Percentiles rank a stretch among this genome's conserved stretches.
phyloP scores from a whole-genome alignment of 257 asterid species.

The Petunia axillaris region DNA sequence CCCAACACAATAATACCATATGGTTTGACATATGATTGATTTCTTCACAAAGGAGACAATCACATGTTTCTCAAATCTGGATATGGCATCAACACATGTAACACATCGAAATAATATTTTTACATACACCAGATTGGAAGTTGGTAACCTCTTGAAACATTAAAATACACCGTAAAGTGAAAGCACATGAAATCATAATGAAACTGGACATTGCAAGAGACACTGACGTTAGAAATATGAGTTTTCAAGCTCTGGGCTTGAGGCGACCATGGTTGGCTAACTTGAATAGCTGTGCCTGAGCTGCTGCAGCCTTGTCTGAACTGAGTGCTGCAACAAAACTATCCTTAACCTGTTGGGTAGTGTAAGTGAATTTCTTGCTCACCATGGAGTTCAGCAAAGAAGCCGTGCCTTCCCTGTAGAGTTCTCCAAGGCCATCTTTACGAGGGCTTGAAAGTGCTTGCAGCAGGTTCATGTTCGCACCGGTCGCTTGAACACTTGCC shows the following conservation, averaged over 20 bases:
- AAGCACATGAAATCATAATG: neutral
- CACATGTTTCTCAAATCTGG: neutral
- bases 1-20: neutral
- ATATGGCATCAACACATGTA: neutral
- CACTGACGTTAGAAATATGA: slow-evolving; percentile 23
- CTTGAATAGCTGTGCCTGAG: slow-evolving; percentile 84
- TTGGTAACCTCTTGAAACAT: neutral
- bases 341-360: slow-evolving; percentile 71
- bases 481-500: slow-evolving; percentile 44
- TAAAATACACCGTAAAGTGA: neutral
- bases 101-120: neutral
- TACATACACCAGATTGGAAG: neutral
- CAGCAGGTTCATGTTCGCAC: slow-evolving; percentile 55
- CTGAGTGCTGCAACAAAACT: slow-evolving; percentile 61
- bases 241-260: slow-evolving; percentile 46
- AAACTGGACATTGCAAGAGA: neutral
- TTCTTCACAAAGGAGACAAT: neutral
- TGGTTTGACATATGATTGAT: neutral
- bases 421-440: slow-evolving; percentile 71
- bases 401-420: slow-evolving; percentile 93
- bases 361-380: slow-evolving; percentile 62
- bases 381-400: slow-evolving; percentile 88
- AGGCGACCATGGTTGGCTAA: slow-evolving; percentile 74
- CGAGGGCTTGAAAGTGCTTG: slow-evolving; percentile 77
- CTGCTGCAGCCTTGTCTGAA: slow-evolving; percentile 72